phyloP scores from a whole-genome alignment of 2,329 filamentous ascomycete species.

The Corinectria fuckeliana region DNA sequence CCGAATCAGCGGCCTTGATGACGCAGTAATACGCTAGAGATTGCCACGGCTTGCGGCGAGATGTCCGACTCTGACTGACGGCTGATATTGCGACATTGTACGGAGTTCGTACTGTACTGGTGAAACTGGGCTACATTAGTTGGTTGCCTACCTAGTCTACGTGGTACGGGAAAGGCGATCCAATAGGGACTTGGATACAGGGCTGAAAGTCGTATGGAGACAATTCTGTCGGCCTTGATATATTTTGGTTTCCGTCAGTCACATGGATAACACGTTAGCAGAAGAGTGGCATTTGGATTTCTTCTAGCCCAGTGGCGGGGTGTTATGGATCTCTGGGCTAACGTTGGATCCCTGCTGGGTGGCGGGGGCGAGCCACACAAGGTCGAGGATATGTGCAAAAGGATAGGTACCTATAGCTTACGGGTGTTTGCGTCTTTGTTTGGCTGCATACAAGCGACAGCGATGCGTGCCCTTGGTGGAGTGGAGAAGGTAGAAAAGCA shows the following conservation, averaged over 20 bases:
- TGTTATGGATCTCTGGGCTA: neutral
- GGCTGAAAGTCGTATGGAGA: neutral
- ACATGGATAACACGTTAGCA: conserved; percentile 4
- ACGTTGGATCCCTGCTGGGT: neutral
- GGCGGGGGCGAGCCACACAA: conserved; percentile 6
- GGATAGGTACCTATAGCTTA: too few species aligned
- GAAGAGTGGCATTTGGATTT: neutral
- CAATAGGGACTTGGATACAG: conserved; percentile 3
- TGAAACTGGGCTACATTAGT: too few species aligned
- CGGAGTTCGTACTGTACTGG: neutral
- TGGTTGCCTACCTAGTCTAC: too few species aligned
- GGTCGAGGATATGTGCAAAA: too few species aligned
- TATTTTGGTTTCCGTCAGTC: conserved; percentile 7
- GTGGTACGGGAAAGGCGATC: conserved; percentile 6
- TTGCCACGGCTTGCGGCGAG: conserved; percentile 20
- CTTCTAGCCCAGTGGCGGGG: conserved; percentile 5
- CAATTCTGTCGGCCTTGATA: too few species aligned
- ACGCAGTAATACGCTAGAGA: conserved; percentile 23
- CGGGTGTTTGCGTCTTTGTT: neutral
- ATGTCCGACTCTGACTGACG: conserved; percentile 8
- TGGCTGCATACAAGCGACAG: neutral
- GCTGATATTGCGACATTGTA: too few species aligned
- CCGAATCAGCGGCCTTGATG: conserved; percentile 19
- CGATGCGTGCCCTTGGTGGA: neutral
- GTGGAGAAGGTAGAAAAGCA: neutral